Conservation (phyloP, 2,329 filamentous ascomycete genomes). For the Fusarium fujikuroi region DNA sequence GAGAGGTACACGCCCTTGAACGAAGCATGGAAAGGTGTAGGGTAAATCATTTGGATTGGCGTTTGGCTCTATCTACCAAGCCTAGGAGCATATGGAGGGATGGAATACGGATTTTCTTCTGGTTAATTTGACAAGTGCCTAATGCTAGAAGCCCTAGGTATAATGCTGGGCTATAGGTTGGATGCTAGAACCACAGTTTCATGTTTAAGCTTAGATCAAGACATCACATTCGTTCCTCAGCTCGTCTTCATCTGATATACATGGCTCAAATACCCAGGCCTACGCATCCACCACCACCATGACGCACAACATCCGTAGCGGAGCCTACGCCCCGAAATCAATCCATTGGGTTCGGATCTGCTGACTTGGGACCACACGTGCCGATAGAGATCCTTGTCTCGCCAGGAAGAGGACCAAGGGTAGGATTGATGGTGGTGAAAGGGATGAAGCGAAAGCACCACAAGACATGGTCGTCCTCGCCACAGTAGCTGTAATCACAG, state of each 20-base stretch:
- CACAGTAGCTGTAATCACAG: conserved; percentile 53
- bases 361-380: conserved; percentile 37
- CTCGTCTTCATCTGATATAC: neutral
- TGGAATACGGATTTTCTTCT: neutral
- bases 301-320: neutral
- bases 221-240: conserved; percentile 18
- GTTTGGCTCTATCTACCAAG: conserved; percentile 20
- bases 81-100: conserved; percentile 13
- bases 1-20: neutral
- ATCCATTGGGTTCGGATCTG: neutral
- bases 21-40: conserved; percentile 17
- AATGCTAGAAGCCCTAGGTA: conserved; percentile 2
- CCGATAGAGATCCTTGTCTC: conserved; percentile 51
- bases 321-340: neutral
- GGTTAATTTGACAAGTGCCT: neutral
- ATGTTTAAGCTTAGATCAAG: conserved; percentile 13
- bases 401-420: conserved; percentile 50
- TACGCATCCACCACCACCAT: neutral
- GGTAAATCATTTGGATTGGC: conserved; percentile 5
- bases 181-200: conserved; percentile 7
- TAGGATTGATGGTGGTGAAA: conserved; percentile 50
- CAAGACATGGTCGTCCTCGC: conserved; percentile 46
- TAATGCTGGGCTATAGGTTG: conserved; percentile 8
- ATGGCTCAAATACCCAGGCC: neutral
- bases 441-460: conserved; percentile 56